A percentile compares a stretch with the other conserved stretches of the same genome.
Evolutionary conservation across 2,329 filamentous ascomycete genomes (phyloP).

Genomic region (Botrytis cinerea): DNA sequence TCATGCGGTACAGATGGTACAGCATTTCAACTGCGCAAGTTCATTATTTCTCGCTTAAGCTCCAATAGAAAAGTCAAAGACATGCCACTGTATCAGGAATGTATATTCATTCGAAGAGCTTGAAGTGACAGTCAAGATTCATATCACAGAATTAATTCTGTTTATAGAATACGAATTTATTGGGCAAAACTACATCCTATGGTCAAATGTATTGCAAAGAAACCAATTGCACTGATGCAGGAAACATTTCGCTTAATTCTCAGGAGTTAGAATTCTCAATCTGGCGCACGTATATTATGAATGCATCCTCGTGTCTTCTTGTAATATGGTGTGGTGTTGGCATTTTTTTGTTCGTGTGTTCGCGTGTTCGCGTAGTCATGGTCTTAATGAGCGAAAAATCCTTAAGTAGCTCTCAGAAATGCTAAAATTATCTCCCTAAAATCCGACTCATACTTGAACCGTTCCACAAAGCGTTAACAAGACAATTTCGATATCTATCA

Average conservation of each 20-base stretch:
- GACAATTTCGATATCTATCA: background rate
- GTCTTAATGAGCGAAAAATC: background rate
- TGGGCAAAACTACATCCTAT: background rate
- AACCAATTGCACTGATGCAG: background rate
- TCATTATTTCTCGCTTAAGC: background rate
- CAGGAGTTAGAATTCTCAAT: background rate
- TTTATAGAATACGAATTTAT: background rate
- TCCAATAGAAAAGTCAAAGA: background rate
- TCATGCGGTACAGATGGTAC: background rate
- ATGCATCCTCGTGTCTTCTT: accelerated
- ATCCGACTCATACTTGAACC: background rate
- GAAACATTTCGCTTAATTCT: background rate
- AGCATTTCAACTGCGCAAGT: background rate
- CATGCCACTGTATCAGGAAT: background rate
- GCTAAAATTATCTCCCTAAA: background rate
- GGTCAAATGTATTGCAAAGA: background rate
- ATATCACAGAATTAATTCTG: background rate
- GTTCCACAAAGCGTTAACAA: too few relatives aligned
- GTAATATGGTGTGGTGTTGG: background rate
- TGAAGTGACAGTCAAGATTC: background rate
- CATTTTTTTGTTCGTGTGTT: background rate
- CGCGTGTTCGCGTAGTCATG: background rate
- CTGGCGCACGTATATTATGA: background rate
- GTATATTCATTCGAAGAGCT: too few relatives aligned
- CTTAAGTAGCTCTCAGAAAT: background rate